Base-by-base conservation (phyloP, 2,329 filamentous ascomycete species). In the Leptographium lundbergii region DNA sequence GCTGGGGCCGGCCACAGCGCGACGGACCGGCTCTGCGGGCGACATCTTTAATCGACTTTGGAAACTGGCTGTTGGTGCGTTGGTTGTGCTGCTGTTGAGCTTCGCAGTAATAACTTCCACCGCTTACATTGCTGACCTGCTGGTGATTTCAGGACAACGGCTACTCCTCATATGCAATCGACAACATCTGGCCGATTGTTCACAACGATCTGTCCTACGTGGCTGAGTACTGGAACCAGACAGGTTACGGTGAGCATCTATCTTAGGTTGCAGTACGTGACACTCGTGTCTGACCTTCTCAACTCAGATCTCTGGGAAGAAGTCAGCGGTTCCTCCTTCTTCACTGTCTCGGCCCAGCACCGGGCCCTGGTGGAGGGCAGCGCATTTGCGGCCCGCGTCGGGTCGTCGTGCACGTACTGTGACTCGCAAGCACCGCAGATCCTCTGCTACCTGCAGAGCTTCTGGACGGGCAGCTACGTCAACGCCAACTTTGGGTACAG, bases 11-110 rank as follows among this genome's bases (percentile, higher is more conserved):
- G 24, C 89, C 89, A 14, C 89, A 94, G 71, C 79, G 86, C 50
- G 89, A 94, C 70, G 89, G 89, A 0, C 89, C 89, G 27, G 82
- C 89, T 25, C 78, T 94, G 47, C 80, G 89, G 56, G 88, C 88
- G 1, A 89, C 83, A 53, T 82, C 89, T 2, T 71, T 94, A 66
- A 85, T 88, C 58, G 77, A 77, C 0, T 94, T 91, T 67, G 81
- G 85, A 7, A 84, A 85, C 66, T 89, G 86, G 81, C 74, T 92
- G 22, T 2, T 62, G 10, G 58, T 59, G 34, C 7, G 58, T 57
- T 39, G 36, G 36, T 14, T 39, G 36, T 14, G 11, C 29, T 32
- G 5, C 29, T 32, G 5, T 32, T 32, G 29, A 32, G 10, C 29
- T 10, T 32, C 10, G 29, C 10, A 5, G n/a, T n/a, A 29, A 29